Conservation (phyloP, 2,329 filamentous ascomycete genomes). For the Furcasterigmium sp. region DNA sequence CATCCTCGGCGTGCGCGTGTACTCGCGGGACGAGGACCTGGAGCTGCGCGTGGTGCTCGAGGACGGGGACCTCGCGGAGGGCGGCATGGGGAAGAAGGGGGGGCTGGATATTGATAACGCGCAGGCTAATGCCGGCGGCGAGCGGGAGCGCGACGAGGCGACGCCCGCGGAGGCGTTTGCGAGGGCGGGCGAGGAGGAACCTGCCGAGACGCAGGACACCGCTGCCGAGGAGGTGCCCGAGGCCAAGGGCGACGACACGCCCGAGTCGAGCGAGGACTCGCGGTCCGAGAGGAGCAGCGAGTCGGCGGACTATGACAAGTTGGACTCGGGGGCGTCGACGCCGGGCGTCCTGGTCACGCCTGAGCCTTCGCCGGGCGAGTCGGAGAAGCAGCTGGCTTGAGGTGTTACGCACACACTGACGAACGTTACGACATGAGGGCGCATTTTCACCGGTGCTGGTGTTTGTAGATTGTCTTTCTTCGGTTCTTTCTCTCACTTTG, state of each 20-base stretch:
- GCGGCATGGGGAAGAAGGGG: conserved; percentile 53
- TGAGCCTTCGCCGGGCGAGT: conserved; percentile 21
- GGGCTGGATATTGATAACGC: conserved; percentile 51
- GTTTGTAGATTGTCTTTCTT: too few species aligned
- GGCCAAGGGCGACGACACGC: neutral
- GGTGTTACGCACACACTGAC: too few species aligned
- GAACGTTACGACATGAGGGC: too few species aligned
- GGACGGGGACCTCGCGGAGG: conserved; percentile 46
- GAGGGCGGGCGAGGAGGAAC: neutral
- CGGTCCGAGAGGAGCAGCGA: conserved; percentile 11
- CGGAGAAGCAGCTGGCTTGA: conserved; percentile 12
- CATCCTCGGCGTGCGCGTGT: conserved; percentile 56
- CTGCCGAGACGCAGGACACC: neutral
- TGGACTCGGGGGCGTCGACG: conserved; percentile 10
- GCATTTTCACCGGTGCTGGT: too few species aligned
- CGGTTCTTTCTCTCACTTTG: too few species aligned
- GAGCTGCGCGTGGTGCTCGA: conserved; percentile 52
- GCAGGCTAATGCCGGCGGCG: conserved; percentile 49
- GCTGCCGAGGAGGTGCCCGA: neutral
- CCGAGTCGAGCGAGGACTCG: conserved; percentile 9
- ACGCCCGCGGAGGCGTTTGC: too few species aligned
- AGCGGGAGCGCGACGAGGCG: conserved; percentile 22
- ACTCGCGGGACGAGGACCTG: conserved; percentile 51
- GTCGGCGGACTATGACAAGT: conserved; percentile 11
- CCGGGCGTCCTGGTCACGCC: conserved; percentile 18